Base-by-base conservation (phyloP, 2,329 filamentous ascomycete genomes). In the Fusarium sp. region DNA sequence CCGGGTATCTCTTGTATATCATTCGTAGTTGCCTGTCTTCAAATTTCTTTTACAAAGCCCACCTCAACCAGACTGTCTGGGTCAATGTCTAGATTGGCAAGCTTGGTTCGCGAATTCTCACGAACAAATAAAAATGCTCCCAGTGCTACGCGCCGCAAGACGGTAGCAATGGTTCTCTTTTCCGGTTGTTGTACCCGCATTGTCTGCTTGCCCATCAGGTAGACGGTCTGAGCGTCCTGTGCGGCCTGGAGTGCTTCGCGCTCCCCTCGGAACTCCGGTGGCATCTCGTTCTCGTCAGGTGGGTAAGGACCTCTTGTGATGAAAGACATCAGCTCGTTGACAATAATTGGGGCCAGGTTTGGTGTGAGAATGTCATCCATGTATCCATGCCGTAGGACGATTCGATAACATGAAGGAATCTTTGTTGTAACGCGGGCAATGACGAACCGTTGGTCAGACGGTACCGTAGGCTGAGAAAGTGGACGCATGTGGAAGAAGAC, bases 401-500 rank as follows among this genome's bases (percentile, higher is more conserved):
- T 82, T 5, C 90, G 87, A 75, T 93, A 94, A 70, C 89, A 90
- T 33, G 89, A 86, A 0, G 88, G 87, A 19, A 92, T 79, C 26
- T 77, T 75, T n/a, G 74, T 68, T 44, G 73, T 75, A 34, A 80
- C 78, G 8, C 80, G 79, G 14, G 80, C 80, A 40, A 87, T 80
- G 22, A 82, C 75, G 61, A 85, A 88, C 4, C 85, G 79, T 63
- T 87, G 83, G 3, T 76, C 75, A 7, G 81, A 75, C 1, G 84
- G 76, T 4, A 90, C 85, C 0, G 83, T 85, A 0, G 91, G 90
- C 3, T 82, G 80, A 31, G 88, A 84, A 1, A 92, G 81, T 0
- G 90, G 85, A 7, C 90, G 87, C 60, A 94, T 84, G 72, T 94
- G 91, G 76, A 94, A 91, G 77, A 94, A 93, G 2, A 94, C 84